Percentiles rank a stretch among this genome's conserved stretches.
phyloP scores from a whole-genome alignment of 768 basidiomycete genomes.

The Heimioporus sp. region DNA sequence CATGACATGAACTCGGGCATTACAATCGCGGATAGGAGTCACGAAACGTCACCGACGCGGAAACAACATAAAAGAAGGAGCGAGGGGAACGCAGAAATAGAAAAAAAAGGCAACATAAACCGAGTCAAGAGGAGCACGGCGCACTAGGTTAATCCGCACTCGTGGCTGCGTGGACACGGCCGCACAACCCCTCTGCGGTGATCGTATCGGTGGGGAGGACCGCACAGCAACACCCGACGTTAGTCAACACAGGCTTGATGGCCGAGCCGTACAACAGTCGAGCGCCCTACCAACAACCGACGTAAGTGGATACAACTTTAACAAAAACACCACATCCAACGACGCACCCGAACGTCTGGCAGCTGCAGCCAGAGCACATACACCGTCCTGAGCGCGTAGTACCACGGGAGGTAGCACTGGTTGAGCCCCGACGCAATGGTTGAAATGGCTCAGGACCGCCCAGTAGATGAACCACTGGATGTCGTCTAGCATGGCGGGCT shows the following conservation, averaged over 20 bases:
- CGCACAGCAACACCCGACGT: conserved; percentile 45
- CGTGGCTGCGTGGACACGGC: conserved; percentile 42
- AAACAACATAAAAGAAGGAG: no score
- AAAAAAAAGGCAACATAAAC: no score
- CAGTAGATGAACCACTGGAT: conserved; percentile 98
- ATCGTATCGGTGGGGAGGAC: conserved; percentile 51
- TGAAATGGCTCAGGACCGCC: conserved; percentile 92
- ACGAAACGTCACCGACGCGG: no score
- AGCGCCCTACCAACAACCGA: conserved; percentile 69
- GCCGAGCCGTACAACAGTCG: conserved; percentile 75
- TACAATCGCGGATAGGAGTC: no score
- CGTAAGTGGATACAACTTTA: background rate
- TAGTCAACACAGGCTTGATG: no score
- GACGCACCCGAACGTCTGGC: conserved; percentile 78
- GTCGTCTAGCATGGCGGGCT: conserved; percentile 78
- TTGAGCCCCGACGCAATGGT: conserved; percentile 78
- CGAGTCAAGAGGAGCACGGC: no score
- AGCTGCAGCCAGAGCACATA: conserved; percentile 94
- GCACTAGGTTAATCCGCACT: no score
- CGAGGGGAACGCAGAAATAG: no score
- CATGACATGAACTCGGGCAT: no score
- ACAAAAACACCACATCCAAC: background rate
- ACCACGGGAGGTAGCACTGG: conserved; percentile 93
- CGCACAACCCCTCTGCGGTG: conserved; percentile 46
- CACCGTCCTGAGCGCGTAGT: conserved; percentile 89